Base-by-base conservation (phyloP, 805 yeast species). In the Candida sonorensis region DNA sequence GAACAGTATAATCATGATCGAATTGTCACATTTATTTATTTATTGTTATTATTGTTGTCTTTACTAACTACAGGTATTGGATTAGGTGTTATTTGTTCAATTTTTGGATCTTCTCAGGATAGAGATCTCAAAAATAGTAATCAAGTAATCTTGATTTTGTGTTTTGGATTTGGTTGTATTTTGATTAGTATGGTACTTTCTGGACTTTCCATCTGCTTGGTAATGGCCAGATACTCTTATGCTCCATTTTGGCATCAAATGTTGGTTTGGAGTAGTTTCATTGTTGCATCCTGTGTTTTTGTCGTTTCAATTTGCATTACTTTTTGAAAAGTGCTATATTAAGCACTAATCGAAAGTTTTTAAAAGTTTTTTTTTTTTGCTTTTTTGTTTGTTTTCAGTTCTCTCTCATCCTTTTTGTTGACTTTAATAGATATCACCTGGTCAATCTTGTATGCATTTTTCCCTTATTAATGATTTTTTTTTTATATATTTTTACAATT, bases 1-100 rank as follows among this genome's bases (percentile, higher is more conserved):
- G 44, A 42, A 4, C 48, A 47, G 27, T 30, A 45, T 4, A 59
- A 56, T 12, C 67, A 69, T 34, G 75, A 69, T 43, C 48, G 52
- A 13, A 64, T 72, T 7, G 36, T 72, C 20, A 45, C 67, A 2
- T 63, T 69, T 26, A 40, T 72, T n/a, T 69, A 72, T 17, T 39
- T 66, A 23, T 39, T 66, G 4, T 51, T 64, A 12, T 51, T 65
- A 26, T 46, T 61, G 14, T 23, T 66, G 7, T 57, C 78, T 4
- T 46, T 67, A 1, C 44, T 68, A 13, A 48, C 66, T 9, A 60
- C 69, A 2, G 64, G 66, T 11, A 55, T 67, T 17, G 63, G 76
- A 2, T 42, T 68, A 11, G 72, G 72, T 7, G 62, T 65, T 16
- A 51, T 67, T 10, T 62, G 26, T 41, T 59, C 50, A 41, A 33